These are phyloP conservation scores for Pyrus bretschneideri DNA, from an alignment of 306 rosid genomes.

Conservation along the genomic window DNA sequence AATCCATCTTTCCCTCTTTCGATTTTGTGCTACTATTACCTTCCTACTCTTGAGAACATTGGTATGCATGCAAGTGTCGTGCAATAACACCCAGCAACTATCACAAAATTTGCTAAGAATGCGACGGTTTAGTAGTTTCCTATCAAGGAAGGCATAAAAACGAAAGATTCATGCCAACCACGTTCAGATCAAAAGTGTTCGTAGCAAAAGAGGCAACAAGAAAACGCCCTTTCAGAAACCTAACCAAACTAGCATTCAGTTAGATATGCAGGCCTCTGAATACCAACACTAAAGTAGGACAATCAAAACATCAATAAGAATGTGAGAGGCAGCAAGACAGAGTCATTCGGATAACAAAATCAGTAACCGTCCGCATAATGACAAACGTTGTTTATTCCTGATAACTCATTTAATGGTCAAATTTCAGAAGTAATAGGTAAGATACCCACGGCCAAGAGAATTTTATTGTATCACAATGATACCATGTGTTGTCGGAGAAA, in stretches of 20 bases:
- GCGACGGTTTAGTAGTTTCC: background rate
- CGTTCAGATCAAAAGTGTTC: background rate
- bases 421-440: background rate
- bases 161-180: background rate
- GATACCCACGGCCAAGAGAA: background rate
- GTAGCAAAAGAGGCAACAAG: too few species aligned
- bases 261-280: background rate
- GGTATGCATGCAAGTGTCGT: too few species aligned
- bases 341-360: background rate
- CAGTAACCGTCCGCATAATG: background rate
- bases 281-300: background rate
- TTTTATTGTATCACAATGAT: conserved; percentile 6
- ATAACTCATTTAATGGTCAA: background rate
- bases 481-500: background rate
- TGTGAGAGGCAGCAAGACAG: background rate
- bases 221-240: too few species aligned
- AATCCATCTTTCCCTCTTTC: too few species aligned
- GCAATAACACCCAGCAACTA: background rate
- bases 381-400: background rate
- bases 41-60: too few species aligned
- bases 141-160: background rate
- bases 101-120: background rate
- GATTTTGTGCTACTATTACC: too few species aligned
- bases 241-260: too few species aligned
- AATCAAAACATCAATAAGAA: background rate